phyloP scores from a whole-genome alignment of 2,329 filamentous ascomycete species.

The Aspergillus aculeatus region DNA sequence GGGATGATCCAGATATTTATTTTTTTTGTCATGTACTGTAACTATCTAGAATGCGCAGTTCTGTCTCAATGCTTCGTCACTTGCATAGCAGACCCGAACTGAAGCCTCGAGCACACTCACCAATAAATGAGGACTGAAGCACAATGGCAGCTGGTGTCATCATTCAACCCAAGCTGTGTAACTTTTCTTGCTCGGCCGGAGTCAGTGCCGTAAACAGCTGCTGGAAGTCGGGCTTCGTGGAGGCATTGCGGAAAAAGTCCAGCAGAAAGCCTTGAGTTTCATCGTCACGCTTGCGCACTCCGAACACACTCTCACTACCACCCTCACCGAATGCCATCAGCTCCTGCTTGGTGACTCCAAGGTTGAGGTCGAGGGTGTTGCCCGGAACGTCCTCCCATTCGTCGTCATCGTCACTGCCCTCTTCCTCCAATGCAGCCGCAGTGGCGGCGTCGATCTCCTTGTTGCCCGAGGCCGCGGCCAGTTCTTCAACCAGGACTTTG shows the following conservation, averaged over 20 bases:
- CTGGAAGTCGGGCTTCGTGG: slow-evolving; percentile 54
- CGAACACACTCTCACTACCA: slow-evolving; percentile 49
- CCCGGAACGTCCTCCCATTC: slow-evolving; percentile 87
- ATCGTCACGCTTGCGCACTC: slow-evolving; percentile 71
- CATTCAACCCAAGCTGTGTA: slow-evolving; percentile 32
- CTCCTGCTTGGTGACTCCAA: slow-evolving; percentile 67
- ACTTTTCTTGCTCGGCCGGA: slow-evolving; percentile 49
- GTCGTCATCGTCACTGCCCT: slow-evolving; percentile 68
- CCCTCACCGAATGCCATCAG: slow-evolving; percentile 71
- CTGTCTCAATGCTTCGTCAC: no score
- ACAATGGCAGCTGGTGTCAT: neutral
- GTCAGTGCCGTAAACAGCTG: slow-evolving; percentile 56
- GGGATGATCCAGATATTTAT: no score
- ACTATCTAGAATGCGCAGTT: no score
- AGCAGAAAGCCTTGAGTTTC: slow-evolving; percentile 83
- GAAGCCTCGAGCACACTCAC: neutral
- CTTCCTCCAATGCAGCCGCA: slow-evolving; percentile 59
- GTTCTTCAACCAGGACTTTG: slow-evolving; percentile 91
- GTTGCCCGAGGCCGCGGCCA: slow-evolving; percentile 72
- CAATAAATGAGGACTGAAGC: neutral
- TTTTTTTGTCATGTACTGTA: no score
- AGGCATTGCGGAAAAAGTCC: slow-evolving; percentile 70
- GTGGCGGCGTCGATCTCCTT: slow-evolving; percentile 55
- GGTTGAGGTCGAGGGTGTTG: slow-evolving; percentile 72
- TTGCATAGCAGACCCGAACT: neutral